phyloP scores from a whole-genome alignment of 2,329 filamentous ascomycete genomes.

The Clonostachys byssicola region DNA sequence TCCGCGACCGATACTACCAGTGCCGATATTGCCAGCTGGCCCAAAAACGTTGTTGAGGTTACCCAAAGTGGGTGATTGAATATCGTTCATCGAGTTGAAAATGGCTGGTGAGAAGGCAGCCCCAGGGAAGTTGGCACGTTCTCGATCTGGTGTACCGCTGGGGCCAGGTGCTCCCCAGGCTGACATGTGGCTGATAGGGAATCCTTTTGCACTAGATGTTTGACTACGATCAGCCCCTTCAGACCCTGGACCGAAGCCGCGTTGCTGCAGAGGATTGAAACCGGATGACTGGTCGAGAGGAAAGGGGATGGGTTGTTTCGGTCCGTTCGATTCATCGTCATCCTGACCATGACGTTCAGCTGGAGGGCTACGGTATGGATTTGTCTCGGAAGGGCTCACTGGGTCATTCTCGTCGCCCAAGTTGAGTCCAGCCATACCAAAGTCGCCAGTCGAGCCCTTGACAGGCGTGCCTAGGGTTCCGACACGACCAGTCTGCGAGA shows the following conservation, averaged over 20 bases:
- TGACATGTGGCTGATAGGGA: constrained; percentile 58
- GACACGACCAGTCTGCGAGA: constrained; percentile 22
- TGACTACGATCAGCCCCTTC: constrained; percentile 87
- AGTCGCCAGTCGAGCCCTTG: constrained; percentile 51
- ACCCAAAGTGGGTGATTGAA: constrained; percentile 67
- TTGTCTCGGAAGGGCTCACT: constrained; percentile 89
- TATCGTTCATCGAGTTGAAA: constrained; percentile 70
- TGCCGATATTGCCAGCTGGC: constrained; percentile 44
- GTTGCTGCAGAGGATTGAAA: constrained; percentile 52
- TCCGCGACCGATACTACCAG: constrained; percentile 66
- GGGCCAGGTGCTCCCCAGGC: constrained; percentile 60
- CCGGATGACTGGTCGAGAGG: constrained; percentile 31
- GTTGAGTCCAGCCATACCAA: constrained; percentile 58
- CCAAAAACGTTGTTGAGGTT: constrained; percentile 69
- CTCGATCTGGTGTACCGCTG: constrained; percentile 64
- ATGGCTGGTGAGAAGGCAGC: constrained; percentile 71
- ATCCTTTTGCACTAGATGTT: constrained; percentile 82
- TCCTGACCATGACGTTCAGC: constrained; percentile 68
- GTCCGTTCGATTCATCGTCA: constrained; percentile 39
- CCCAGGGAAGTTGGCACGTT: constrained; percentile 50
- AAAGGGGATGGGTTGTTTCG: background rate
- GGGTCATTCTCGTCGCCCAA: constrained; percentile 61
- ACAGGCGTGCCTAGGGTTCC: constrained; percentile 48
- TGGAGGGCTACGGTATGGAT: constrained; percentile 89
- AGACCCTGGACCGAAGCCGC: constrained; percentile 41